phyloP scores from a whole-genome alignment of 371 early-diverging fungal species.

The Mortierella sp. region DNA sequence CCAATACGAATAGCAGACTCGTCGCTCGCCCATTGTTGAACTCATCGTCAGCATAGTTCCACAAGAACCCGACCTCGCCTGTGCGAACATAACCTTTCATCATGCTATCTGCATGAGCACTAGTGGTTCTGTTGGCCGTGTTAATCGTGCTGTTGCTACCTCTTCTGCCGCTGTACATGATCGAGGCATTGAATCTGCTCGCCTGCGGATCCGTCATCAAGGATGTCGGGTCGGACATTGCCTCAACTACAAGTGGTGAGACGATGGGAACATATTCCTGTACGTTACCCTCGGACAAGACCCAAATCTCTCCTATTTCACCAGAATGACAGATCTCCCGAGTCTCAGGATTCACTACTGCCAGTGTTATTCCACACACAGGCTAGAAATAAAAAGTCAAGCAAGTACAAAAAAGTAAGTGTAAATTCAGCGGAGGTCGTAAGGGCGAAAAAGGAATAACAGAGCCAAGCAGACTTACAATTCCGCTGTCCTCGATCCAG shows the following conservation, averaged over 20 bases:
- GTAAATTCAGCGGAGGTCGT: neutral
- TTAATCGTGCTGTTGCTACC: neutral
- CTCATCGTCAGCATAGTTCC: conserved; percentile 53
- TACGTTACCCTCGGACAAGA: conserved; percentile 71
- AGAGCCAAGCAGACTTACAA: conserved; percentile 55
- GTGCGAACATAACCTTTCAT: conserved; percentile 73
- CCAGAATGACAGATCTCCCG: conserved; percentile 70
- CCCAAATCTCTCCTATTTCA: conserved; percentile 90
- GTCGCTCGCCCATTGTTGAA: conserved; percentile 55
- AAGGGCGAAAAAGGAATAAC: neutral
- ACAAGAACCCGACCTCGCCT: conserved; percentile 86
- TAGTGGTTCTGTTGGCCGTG: neutral
- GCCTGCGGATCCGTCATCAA: conserved; percentile 10
- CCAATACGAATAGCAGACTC: conserved; percentile 78
- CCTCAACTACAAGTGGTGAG: conserved; percentile 16
- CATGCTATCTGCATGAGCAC: neutral
- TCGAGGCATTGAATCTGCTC: conserved; percentile 36
- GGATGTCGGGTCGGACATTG: conserved; percentile 5
- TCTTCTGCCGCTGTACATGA: conserved; percentile 45
- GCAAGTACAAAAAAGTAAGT: conserved; percentile 6
- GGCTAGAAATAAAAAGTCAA: conserved; percentile 13
- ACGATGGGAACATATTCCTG: conserved; percentile 42
- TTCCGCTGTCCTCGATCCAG: conserved; percentile 82
- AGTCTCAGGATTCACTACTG: conserved; percentile 84
- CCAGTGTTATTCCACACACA: conserved; percentile 74